Conservation (phyloP, 176 grass and related monocot genomes). For the Poa pratensis region DNA sequence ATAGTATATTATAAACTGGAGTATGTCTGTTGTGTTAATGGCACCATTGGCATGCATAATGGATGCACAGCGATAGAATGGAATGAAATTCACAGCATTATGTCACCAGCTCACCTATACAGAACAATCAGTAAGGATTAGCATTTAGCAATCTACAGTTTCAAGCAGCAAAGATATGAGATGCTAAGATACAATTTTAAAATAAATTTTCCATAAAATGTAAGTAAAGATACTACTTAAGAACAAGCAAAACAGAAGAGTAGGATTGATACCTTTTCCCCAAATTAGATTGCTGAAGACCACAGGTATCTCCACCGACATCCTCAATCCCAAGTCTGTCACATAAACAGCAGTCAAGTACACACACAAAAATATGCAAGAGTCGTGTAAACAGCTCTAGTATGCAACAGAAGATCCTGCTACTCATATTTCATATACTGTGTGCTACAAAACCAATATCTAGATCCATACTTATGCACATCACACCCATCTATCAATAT, state of each 20-base stretch:
- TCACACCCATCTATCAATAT: neutral
- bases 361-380: neutral
- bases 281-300: slow-evolving; percentile 47
- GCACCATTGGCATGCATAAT: slow-evolving; percentile 18
- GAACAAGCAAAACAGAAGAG: neutral
- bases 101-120: neutral
- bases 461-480: neutral
- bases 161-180: neutral
- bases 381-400: neutral
- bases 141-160: slow-evolving; percentile 4
- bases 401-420: neutral
- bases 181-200: neutral
- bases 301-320: slow-evolving; percentile 40
- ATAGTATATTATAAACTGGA: neutral
- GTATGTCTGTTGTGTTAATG: neutral
- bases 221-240: neutral
- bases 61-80: neutral
- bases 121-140: neutral
- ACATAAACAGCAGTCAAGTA: neutral
- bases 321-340: slow-evolving; percentile 49
- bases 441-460: neutral
- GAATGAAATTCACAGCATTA: neutral
- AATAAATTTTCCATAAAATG: neutral
- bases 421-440: neutral
- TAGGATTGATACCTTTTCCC: slow-evolving; percentile 53